A percentile compares a stretch with the other conserved stretches of the same genome.
These are phyloP conservation scores for Epichloe festucae DNA, from an alignment of 2,329 filamentous ascomycete genomes.

Conservation along the genomic window DNA sequence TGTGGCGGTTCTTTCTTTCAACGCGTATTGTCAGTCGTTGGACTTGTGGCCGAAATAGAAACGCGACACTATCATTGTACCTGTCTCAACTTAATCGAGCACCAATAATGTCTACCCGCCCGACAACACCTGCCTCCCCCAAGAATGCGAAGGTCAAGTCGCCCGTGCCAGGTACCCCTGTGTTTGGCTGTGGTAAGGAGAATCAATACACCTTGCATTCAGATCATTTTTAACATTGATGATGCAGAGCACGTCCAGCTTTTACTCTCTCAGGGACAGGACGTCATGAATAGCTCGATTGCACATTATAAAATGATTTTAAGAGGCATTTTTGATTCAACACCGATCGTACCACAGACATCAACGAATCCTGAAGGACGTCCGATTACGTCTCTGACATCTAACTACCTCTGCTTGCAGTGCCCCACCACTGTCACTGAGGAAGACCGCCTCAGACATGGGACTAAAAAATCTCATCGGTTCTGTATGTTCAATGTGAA, in stretches of 20 bases:
- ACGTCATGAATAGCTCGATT: constrained; percentile 55
- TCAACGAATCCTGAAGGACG: constrained; percentile 44
- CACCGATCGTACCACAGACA: constrained; percentile 51
- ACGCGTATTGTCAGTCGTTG: not conserved
- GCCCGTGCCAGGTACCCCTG: constrained; percentile 42
- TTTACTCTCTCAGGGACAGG: constrained; percentile 47
- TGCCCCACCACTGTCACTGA: constrained; percentile 57
- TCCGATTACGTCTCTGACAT: constrained; percentile 47
- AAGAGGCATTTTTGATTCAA: constrained; percentile 55
- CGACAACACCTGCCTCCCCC: constrained; percentile 39
- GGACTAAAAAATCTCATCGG: constrained; percentile 57
- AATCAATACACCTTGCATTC: not conserved
- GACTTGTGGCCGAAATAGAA: not conserved
- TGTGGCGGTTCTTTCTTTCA: not conserved
- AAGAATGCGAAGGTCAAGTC: constrained; percentile 48
- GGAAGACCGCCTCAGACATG: constrained; percentile 54
- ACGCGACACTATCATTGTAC: not conserved
- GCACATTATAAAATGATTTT: constrained; percentile 61
- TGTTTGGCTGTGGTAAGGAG: constrained; percentile 50
- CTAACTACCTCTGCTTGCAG: constrained; percentile 61
- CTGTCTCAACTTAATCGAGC: not conserved
- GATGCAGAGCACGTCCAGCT: constrained; percentile 56
- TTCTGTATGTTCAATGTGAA: constrained; percentile 47
- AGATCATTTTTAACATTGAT: not conserved
- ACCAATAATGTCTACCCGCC: constrained; percentile 30